Conservation (phyloP, 176 grass and related monocot species). For the Oryza glumipatula region DNA sequence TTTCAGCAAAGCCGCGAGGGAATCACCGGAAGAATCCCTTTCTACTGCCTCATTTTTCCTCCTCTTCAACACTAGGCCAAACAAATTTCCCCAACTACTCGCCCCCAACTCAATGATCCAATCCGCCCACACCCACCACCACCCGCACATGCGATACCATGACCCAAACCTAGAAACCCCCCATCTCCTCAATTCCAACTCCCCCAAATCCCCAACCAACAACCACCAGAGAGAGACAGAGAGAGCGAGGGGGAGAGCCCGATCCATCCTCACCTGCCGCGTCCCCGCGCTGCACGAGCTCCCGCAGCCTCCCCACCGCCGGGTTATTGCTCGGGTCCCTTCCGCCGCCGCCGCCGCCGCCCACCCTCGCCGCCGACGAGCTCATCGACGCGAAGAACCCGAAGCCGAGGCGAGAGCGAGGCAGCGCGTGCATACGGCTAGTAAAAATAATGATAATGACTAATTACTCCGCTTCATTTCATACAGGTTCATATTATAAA, state of each 20-base stretch:
- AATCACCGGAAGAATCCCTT: neutral
- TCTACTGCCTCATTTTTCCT: neutral
- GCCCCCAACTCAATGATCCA: neutral
- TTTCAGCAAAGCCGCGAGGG: neutral
- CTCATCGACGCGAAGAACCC: slow-evolving; percentile 12
- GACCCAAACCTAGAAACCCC: slow-evolving; percentile 19
- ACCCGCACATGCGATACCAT: neutral
- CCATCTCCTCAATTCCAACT: neutral
- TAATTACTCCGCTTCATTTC: too few species aligned
- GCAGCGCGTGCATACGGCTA: slow-evolving; percentile 26
- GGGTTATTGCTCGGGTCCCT: slow-evolving; percentile 43
- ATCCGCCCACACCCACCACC: slow-evolving; percentile 17
- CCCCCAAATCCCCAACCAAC: slow-evolving; percentile 38
- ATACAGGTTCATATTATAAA: too few species aligned
- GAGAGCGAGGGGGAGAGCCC: neutral
- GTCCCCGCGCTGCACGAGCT: slow-evolving; percentile 44
- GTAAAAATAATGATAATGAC: too few species aligned
- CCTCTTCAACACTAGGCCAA: neutral
- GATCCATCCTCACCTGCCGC: slow-evolving; percentile 30
- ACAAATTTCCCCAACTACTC: slow-evolving; percentile 22
- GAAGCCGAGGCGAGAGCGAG: neutral
- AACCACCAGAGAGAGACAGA: neutral
- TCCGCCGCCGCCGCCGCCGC: neutral
- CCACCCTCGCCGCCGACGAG: slow-evolving; percentile 25
- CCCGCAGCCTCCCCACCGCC: slow-evolving; percentile 47